A percentile compares a stretch with the other conserved stretches of the same genome.
Conservation (phyloP, 441 rosid genomes). For the Macaranga tanarius region DNA sequence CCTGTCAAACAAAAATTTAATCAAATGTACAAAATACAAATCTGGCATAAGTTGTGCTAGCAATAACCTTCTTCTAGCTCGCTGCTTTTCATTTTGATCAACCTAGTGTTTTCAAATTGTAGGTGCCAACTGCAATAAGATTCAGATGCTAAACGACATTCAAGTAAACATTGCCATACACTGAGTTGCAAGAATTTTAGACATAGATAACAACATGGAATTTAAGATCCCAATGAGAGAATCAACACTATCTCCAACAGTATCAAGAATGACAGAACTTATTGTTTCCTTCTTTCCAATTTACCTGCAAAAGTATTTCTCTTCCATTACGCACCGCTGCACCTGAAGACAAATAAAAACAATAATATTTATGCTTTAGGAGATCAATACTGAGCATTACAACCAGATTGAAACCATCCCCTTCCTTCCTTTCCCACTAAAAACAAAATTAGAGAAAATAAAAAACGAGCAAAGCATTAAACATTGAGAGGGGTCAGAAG, state of each 20-base stretch:
- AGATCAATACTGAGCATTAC: too few species aligned
- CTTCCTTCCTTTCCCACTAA: background rate
- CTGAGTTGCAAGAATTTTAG: background rate
- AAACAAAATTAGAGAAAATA: too few species aligned
- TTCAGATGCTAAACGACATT: background rate
- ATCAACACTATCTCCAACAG: background rate
- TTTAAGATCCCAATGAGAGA: background rate
- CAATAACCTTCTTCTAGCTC: background rate
- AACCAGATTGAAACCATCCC: background rate
- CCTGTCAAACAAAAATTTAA: conserved; percentile 44
- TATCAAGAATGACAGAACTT: background rate
- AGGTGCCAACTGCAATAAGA: conserved; percentile 7
- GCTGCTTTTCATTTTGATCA: background rate
- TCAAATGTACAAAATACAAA: conserved; percentile 14
- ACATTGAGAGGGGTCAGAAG: conserved; percentile 1
- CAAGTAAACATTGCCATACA: background rate
- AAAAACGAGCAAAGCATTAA: background rate
- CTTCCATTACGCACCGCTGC: conserved; percentile 57
- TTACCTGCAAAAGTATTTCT: conserved; percentile 83
- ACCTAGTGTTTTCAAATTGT: background rate
- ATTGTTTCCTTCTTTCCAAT: background rate
- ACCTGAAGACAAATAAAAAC: conserved; percentile 40
- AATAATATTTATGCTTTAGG: too few species aligned
- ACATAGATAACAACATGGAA: background rate
- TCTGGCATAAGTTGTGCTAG: background rate